These are phyloP conservation scores for Theobroma grandiflorum DNA, from an alignment of 441 rosid genomes.

Conservation along the genomic window DNA sequence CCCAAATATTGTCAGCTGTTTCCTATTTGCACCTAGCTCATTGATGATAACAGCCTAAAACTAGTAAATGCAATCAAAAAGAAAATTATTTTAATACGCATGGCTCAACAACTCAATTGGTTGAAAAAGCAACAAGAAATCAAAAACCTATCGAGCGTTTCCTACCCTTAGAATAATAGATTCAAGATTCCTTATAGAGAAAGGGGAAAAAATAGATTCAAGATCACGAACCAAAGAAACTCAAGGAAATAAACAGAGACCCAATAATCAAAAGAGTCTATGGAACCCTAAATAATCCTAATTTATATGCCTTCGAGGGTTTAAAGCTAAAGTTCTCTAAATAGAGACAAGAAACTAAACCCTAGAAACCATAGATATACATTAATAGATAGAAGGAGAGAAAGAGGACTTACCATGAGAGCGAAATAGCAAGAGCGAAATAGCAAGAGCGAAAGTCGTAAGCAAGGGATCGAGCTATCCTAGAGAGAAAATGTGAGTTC, in stretches of 20 bases:
- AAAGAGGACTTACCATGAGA: slow-evolving; percentile 23
- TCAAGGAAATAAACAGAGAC: slow-evolving; percentile 11
- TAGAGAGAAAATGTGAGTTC: background rate
- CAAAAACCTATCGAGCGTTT: background rate
- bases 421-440: background rate
- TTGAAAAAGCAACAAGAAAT: background rate
- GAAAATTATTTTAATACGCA: background rate
- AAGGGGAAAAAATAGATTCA: background rate
- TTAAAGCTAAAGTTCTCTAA: background rate
- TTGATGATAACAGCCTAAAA: slow-evolving; percentile 1
- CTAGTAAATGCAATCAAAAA: background rate
- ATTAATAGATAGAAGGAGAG: background rate
- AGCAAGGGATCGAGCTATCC: background rate
- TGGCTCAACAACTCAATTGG: background rate
- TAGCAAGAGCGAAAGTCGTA: background rate
- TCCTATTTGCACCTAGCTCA: background rate
- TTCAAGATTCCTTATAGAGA: background rate
- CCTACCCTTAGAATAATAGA: background rate
- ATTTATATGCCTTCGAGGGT: background rate
- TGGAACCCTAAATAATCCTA: slow-evolving; percentile 18
- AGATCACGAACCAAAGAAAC: slow-evolving; percentile 12
- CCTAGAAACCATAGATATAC: background rate
- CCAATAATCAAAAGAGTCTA: background rate
- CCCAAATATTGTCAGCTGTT: background rate
- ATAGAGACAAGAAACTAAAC: slow-evolving; percentile 4